Percentiles rank a stretch among this genome's conserved stretches.
Conservation (phyloP, 306 rosid genomes). For the Rosa multiflora region DNA sequence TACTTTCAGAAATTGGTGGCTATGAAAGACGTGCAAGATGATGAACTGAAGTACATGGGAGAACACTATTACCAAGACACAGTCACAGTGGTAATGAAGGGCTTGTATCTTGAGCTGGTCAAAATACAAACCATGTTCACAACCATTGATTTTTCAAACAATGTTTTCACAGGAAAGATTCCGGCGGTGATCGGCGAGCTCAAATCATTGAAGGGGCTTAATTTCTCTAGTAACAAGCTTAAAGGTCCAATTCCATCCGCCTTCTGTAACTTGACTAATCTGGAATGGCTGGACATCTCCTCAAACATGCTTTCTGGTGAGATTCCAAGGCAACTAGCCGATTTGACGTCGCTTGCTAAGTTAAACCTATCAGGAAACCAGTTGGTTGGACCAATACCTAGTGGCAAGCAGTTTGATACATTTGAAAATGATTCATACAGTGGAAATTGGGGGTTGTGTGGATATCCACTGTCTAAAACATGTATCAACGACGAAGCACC, state of each 20-base stretch:
- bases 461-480: background rate
- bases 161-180: constrained; percentile 2
- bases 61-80: background rate
- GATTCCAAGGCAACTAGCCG: background rate
- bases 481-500: background rate
- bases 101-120: background rate
- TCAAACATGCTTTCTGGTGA: background rate
- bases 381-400: background rate
- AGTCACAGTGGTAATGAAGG: constrained; percentile 5
- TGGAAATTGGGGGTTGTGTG: background rate
- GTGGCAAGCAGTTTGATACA: background rate
- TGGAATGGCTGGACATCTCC: constrained; percentile 1
- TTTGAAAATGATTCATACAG: background rate
- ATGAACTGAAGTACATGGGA: background rate
- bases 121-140: background rate
- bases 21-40: background rate
- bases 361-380: background rate
- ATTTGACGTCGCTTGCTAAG: background rate
- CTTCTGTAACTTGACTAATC: background rate
- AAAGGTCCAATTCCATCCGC: background rate
- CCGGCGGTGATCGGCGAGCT: constrained; percentile 4
- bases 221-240: constrained; percentile 1
- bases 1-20: background rate
- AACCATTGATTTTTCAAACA: constrained; percentile 7
- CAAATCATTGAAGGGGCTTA: constrained; percentile 8